These are phyloP conservation scores for Bocquillonia castaneifolia DNA, from an alignment of 441 rosid species.

Conservation along the genomic window DNA sequence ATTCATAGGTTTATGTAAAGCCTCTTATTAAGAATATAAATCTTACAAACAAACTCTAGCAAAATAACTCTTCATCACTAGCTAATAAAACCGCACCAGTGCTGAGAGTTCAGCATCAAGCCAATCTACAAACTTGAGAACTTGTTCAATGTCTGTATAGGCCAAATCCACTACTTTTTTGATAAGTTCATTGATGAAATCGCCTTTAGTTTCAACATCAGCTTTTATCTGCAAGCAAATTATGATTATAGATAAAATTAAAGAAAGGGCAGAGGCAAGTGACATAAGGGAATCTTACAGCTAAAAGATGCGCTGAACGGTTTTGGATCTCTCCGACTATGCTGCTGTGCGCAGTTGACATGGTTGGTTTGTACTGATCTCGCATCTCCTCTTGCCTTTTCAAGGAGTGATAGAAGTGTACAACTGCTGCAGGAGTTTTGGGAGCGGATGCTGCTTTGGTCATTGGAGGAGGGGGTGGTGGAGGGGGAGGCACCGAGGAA, in stretches of 20 bases:
- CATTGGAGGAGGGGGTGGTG: slow-evolving; percentile 59
- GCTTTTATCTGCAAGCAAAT: slow-evolving; percentile 56
- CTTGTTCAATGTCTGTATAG: slow-evolving; percentile 68
- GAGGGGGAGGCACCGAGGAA: slow-evolving; percentile 45
- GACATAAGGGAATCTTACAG: slow-evolving; percentile 43
- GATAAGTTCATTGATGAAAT: slow-evolving; percentile 67
- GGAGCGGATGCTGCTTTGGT: slow-evolving; percentile 45
- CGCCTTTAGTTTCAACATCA: slow-evolving; percentile 81
- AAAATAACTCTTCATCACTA: neutral
- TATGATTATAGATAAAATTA: slow-evolving; percentile 18
- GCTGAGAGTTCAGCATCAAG: slow-evolving; percentile 70
- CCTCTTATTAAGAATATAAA: neutral
- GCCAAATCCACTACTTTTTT: slow-evolving; percentile 59
- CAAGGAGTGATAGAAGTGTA: slow-evolving; percentile 41
- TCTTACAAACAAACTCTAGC: neutral
- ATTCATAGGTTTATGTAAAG: slow-evolving; percentile 1
- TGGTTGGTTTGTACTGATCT: slow-evolving; percentile 38
- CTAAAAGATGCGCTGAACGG: slow-evolving; percentile 79
- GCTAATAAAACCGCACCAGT: slow-evolving; percentile 40
- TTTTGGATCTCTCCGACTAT: slow-evolving; percentile 91
- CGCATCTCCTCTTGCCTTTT: slow-evolving; percentile 52
- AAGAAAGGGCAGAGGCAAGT: neutral
- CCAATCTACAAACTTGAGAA: slow-evolving; percentile 71
- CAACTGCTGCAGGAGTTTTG: slow-evolving; percentile 45
- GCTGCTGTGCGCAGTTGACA: slow-evolving; percentile 57